Evolutionary conservation across 208 protist species (phyloP), one percentile per base, ranked within the genome.

Genomic region (Wallacemonas sp.): DNA sequence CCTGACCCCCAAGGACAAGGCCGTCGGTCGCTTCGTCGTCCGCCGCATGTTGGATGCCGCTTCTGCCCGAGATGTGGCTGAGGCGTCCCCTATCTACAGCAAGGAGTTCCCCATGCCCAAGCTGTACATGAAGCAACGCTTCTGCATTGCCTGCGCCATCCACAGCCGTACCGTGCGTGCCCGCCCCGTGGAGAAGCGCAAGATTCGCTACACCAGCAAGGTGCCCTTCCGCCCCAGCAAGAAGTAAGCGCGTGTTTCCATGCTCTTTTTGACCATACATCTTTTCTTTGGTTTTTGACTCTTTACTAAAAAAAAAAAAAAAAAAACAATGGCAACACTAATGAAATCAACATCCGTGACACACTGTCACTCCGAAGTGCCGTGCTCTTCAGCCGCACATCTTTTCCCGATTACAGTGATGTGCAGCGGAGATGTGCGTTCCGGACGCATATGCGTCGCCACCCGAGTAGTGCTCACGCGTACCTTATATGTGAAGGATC

Each of bases 121-220:
- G 96, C 83, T 99, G 55, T 99, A 99, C 95, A 89, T 98, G 80
- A 99, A 99, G 95, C 84, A 98, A 80, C 94, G 99, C 83, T 99
- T 99, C 95, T 99, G 98, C 92, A 97, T 99, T 62, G 98, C 98
- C 24, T 99, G 98, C 92, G 98, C 98, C 66, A 98, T 99, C 75
- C 98, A 99, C 96, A 96, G 95, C 79, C 96, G 97, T 70, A 93
- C 98, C 30, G 98, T 99, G 47, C 97, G 92, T 62, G 90, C 85
- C 54, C 90, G 93, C 80, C 78, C 84, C 19, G 87, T 92, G 58
- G 71, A 68, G 31, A 58, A 82, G 38, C 88, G 90, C 69, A 96
- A 95, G 86, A 83, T 74, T 51, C 88, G 93, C 78, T 92, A 86
- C 83, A 92, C 82, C 11, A 70, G 66, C 65, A 92, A 91, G 82